Percentiles rank a stretch among this genome's conserved stretches.
These are phyloP conservation scores for Geranium incanum DNA, from an alignment of 441 rosid genomes.

Conservation along the genomic window DNA sequence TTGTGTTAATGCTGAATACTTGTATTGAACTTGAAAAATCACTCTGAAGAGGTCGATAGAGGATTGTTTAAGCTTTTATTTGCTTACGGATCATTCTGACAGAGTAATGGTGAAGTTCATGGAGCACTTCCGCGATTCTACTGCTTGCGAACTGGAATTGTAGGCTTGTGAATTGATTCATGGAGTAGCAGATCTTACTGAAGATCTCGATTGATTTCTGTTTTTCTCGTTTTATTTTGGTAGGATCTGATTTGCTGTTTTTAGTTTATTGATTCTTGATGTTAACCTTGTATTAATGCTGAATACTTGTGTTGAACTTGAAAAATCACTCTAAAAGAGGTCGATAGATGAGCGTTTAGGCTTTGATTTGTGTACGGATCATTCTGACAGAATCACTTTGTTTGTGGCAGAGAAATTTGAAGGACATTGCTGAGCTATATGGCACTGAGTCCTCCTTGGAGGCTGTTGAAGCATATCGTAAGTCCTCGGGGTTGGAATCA, in stretches of 20 bases:
- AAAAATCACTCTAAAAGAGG: not conserved
- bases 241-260: not conserved
- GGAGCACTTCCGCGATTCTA: not conserved
- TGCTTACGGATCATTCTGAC: not conserved
- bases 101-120: not conserved
- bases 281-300: not conserved
- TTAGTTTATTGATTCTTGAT: not conserved
- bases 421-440: conserved; percentile 64
- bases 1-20: not conserved
- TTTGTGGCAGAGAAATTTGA: conserved; percentile 61
- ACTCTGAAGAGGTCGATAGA: not conserved
- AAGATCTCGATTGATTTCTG: not conserved
- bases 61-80: too few species aligned
- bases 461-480: conserved; percentile 63
- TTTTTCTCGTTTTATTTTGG: not conserved
- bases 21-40: not conserved
- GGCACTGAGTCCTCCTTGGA: conserved; percentile 54
- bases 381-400: conserved; percentile 6
- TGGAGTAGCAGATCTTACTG: not conserved
- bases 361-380: not conserved
- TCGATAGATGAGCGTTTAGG: too few species aligned
- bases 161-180: not conserved
- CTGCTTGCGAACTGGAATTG: not conserved
- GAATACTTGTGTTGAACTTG: not conserved
- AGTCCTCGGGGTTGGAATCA: conserved; percentile 43